Evolutionary conservation across 331 rosid genomes (phyloP).

Genomic region (Phaseolus coccineus): DNA sequence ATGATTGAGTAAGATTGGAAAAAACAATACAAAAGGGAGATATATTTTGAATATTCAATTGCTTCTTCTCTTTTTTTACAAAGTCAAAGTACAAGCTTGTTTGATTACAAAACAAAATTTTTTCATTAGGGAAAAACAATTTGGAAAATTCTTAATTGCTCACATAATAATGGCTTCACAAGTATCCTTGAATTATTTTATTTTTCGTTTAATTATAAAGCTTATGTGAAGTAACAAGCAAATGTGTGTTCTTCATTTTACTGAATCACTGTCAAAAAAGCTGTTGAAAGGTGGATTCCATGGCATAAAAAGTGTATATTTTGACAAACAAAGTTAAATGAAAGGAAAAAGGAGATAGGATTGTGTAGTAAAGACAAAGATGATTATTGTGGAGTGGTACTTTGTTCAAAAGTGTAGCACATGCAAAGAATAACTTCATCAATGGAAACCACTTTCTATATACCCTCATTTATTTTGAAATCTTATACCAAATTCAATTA

Average conservation of each 20-base stretch:
- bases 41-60: too few species aligned
- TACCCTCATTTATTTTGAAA: neutral
- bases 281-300: neutral
- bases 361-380: slow-evolving; percentile 2
- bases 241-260: too few species aligned
- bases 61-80: too few species aligned
- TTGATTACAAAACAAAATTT: too few species aligned
- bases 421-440: slow-evolving; percentile 43
- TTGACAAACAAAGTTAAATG: neutral
- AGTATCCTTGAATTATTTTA: neutral
- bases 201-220: neutral
- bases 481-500: slow-evolving; percentile 26
- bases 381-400: slow-evolving; percentile 6
- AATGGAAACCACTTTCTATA: neutral
- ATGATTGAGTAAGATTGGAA: too few species aligned
- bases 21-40: too few species aligned
- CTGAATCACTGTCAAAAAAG: neutral
- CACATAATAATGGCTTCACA: neutral
- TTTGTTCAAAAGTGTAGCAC: slow-evolving; percentile 27
- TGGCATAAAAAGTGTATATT: neutral
- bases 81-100: too few species aligned
- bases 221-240: neutral
- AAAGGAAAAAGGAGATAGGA: neutral
- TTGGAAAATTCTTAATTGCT: too few species aligned
- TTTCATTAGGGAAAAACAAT: too few species aligned